Percentiles rank a stretch among this genome's conserved stretches.
Evolutionary conservation across 2,329 filamentous ascomycete genomes (phyloP).

Genomic region (Ophiostoma pallidulum): DNA sequence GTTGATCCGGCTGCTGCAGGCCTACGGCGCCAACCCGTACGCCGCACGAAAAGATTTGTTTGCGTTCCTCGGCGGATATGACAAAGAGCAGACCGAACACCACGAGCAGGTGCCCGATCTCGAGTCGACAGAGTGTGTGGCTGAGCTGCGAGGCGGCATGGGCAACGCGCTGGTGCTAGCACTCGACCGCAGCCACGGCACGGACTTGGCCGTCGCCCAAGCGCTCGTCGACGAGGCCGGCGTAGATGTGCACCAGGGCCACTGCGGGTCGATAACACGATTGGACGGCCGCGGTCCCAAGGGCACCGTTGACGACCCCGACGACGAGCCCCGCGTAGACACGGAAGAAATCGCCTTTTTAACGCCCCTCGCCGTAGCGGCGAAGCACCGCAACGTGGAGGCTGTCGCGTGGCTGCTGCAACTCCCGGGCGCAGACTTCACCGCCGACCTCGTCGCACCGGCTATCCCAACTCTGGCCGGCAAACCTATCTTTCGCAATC

Average conservation of each 20-base stretch:
- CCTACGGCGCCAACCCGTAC: not conserved
- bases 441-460: not conserved
- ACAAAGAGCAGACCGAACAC: no score
- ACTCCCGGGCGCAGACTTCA: not conserved
- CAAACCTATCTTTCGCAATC: not conserved
- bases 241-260: slow-evolving; percentile 1
- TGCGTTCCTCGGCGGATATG: no score
- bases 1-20: no score
- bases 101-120: no score
- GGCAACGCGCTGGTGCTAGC: slow-evolving; percentile 7
- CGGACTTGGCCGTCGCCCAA: not conserved
- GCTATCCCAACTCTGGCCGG: not conserved
- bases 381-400: not conserved
- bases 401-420: not conserved
- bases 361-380: not conserved
- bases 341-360: no score
- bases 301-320: not conserved
- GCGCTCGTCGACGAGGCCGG: slow-evolving; percentile 3
- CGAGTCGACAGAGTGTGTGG: not conserved
- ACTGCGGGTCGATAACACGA: not conserved
- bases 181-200: not conserved
- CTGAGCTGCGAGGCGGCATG: not conserved
- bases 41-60: no score
- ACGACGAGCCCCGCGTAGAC: not conserved
- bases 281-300: not conserved